phyloP scores from a whole-genome alignment of 2,329 filamentous ascomycete genomes.

The Penicillium sp. region DNA sequence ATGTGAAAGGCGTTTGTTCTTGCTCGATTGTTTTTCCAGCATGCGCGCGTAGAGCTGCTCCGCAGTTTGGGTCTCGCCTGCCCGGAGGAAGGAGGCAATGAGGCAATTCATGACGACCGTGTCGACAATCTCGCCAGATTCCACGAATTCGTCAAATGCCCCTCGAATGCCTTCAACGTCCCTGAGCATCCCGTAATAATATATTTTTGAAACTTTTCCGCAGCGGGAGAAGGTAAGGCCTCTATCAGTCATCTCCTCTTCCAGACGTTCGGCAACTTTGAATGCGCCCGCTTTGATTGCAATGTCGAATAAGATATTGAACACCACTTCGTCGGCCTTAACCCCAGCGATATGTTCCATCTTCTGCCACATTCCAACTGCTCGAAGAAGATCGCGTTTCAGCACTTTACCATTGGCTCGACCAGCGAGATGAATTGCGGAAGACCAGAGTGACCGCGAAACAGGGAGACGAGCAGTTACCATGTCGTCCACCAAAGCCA shows the following conservation, averaged over 20 bases:
- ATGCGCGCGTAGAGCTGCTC: conserved; percentile 80
- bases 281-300: conserved; percentile 84
- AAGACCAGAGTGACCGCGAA: conserved; percentile 70
- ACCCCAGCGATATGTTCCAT: conserved; percentile 75
- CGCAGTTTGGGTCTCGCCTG: conserved; percentile 71
- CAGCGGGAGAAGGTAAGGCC: conserved; percentile 68
- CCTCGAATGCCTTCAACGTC: conserved; percentile 71
- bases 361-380: conserved; percentile 76
- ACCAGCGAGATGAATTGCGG: conserved; percentile 73
- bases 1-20: conserved; percentile 30
- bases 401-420: conserved; percentile 62
- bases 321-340: conserved; percentile 70
- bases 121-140: conserved; percentile 81
- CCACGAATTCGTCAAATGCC: conserved; percentile 79
- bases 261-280: conserved; percentile 75
- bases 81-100: conserved; percentile 70
- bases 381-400: conserved; percentile 60
- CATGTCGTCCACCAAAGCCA: conserved; percentile 79
- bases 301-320: conserved; percentile 88
- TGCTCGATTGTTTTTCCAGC: conserved; percentile 58
- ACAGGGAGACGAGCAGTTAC: conserved; percentile 68
- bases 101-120: conserved; percentile 82
- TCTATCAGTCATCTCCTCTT: conserved; percentile 72
- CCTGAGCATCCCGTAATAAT: conserved; percentile 71
- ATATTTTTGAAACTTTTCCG: conserved; percentile 76